These are phyloP conservation scores for Adansonia rubrostipa DNA, from an alignment of 441 rosid species.

Conservation along the genomic window DNA sequence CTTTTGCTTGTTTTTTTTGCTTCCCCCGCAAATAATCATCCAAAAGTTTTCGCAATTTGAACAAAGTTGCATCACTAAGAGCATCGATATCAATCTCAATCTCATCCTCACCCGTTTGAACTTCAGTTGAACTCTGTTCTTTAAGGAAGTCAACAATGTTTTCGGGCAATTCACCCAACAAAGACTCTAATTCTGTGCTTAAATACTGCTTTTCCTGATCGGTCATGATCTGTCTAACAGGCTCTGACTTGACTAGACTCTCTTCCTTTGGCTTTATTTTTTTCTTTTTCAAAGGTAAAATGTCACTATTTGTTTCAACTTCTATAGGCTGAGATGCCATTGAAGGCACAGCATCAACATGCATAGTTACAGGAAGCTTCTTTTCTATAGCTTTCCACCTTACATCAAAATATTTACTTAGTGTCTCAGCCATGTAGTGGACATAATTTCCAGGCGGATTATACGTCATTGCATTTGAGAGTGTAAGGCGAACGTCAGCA, in stretches of 20 bases:
- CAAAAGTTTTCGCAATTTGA: slow-evolving; percentile 65
- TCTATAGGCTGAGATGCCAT: slow-evolving; percentile 37
- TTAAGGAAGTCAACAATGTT: slow-evolving; percentile 68
- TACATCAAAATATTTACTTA: slow-evolving; percentile 66
- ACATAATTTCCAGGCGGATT: slow-evolving; percentile 84
- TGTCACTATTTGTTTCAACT: slow-evolving; percentile 36
- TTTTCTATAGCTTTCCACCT: slow-evolving; percentile 85
- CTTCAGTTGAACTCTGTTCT: slow-evolving; percentile 62
- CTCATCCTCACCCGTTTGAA: slow-evolving; percentile 69
- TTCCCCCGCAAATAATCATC: slow-evolving; percentile 68
- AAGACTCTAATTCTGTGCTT: slow-evolving; percentile 65
- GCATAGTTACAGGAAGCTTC: slow-evolving; percentile 51
- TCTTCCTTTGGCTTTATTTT: slow-evolving; percentile 38
- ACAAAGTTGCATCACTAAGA: slow-evolving; percentile 69
- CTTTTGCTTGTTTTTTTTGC: slow-evolving; percentile 49
- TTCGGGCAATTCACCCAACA: slow-evolving; percentile 72
- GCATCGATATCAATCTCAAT: slow-evolving; percentile 89
- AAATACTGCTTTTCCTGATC: slow-evolving; percentile 64
- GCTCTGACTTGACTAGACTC: slow-evolving; percentile 43
- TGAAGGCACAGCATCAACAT: slow-evolving; percentile 39
- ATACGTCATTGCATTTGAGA: slow-evolving; percentile 81
- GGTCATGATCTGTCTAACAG: slow-evolving; percentile 57
- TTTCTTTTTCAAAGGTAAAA: slow-evolving; percentile 29
- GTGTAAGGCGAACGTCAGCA: slow-evolving; percentile 81
- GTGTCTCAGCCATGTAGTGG: slow-evolving; percentile 69